Evolutionary conservation across 208 protist genomes (phyloP).

Genomic region (Leishmania arabica): DNA sequence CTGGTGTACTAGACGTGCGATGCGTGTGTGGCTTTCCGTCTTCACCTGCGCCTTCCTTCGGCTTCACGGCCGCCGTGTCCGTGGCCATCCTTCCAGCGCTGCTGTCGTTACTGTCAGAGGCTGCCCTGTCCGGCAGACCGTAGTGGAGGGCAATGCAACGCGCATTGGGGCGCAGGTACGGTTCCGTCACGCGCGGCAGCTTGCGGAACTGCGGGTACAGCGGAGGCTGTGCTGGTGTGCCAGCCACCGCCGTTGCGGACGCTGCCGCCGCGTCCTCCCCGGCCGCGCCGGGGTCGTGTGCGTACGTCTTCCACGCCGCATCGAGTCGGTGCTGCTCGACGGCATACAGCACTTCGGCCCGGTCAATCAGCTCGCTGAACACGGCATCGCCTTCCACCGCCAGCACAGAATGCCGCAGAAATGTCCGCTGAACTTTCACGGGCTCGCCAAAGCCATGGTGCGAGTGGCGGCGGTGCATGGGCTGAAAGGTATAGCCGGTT

Average conservation of each 20-base stretch:
- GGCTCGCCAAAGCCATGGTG: conserved; percentile 8
- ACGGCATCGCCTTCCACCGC: conserved; percentile 84
- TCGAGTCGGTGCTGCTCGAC: conserved; percentile 34
- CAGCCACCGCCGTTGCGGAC: neutral
- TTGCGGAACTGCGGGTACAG: conserved; percentile 29
- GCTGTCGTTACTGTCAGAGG: neutral
- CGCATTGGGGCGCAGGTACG: conserved; percentile 61
- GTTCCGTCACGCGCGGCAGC: conserved; percentile 22
- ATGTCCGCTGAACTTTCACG: conserved; percentile 42
- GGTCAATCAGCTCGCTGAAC: conserved; percentile 66
- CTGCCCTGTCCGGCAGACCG: conserved; percentile 34
- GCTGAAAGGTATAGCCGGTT: neutral
- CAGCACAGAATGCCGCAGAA: conserved; percentile 76
- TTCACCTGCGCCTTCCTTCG: too few relatives aligned
- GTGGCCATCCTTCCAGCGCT: neutral
- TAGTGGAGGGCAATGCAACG: conserved; percentile 87
- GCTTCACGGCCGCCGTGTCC: neutral
- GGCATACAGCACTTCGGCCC: conserved; percentile 44
- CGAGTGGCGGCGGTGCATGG: conserved; percentile 1
- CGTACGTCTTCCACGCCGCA: conserved; percentile 2
- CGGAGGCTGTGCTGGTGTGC: conserved; percentile 2
- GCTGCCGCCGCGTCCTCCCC: neutral
- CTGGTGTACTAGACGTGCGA: neutral
- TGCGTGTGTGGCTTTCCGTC: neutral
- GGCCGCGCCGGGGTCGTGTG: neutral